Percentiles rank a stretch among this genome's conserved stretches.
These are phyloP conservation scores for Tetrastigma voinierianum DNA, from an alignment of 164 flowering plant genomes.

Conservation along the genomic window DNA sequence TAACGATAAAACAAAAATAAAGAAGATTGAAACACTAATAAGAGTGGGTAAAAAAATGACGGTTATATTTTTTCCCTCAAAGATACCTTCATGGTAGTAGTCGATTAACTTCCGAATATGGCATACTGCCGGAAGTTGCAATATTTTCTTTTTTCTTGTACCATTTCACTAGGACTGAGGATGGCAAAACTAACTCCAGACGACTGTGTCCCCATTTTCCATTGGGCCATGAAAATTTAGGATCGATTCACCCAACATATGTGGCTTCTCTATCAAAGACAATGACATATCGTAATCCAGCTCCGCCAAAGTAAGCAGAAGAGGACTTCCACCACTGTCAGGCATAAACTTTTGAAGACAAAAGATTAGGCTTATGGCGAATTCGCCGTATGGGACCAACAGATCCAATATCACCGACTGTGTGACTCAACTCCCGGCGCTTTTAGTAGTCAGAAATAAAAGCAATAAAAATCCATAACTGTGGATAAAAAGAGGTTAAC, in stretches of 20 bases:
- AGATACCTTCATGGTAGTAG: no score
- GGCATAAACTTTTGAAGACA: constrained; percentile 25
- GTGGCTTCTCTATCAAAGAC: no score
- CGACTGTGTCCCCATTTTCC: constrained; percentile 28
- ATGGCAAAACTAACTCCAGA: constrained; percentile 31
- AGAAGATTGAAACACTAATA: no score
- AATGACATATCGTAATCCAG: constrained; percentile 23
- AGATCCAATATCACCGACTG: no score
- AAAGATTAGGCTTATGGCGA: no score
- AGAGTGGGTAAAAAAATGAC: no score
- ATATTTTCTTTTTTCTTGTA: no score
- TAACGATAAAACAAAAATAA: no score
- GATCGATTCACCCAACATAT: constrained; percentile 17
- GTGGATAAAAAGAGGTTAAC: background rate
- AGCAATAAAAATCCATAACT: constrained; percentile 4
- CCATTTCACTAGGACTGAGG: constrained; percentile 75
- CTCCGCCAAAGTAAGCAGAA: constrained; percentile 19
- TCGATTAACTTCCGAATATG: no score
- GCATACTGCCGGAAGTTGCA: no score
- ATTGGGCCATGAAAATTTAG: constrained; percentile 13
- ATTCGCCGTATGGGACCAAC: no score
- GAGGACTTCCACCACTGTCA: constrained; percentile 24
- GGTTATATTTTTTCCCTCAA: no score
- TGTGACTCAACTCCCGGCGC: constrained; percentile 65
- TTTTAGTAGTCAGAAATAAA: constrained; percentile 51